Percentiles rank a stretch among this genome's conserved stretches.
phyloP scores from a whole-genome alignment of 257 asterid species.

The Plectranthus barbatus region DNA sequence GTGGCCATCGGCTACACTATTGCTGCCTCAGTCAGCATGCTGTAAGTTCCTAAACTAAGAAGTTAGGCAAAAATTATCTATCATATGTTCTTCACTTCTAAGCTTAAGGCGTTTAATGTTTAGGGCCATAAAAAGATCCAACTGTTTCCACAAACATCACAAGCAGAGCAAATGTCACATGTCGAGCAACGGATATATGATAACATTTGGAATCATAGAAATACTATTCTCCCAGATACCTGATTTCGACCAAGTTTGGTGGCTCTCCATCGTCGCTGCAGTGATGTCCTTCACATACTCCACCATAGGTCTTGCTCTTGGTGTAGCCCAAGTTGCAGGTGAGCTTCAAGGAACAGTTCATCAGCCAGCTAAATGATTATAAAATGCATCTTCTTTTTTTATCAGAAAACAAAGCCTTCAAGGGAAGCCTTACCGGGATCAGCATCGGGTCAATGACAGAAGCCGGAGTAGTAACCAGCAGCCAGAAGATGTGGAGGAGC shows the following conservation, averaged over 20 bases:
- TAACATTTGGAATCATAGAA: constrained; percentile 34
- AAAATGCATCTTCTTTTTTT: neutral
- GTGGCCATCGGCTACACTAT: constrained; percentile 56
- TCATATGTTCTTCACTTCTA: neutral
- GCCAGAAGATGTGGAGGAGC: constrained; percentile 39
- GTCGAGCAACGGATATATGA: constrained; percentile 43
- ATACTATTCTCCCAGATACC: constrained; percentile 46
- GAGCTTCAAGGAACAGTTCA: neutral
- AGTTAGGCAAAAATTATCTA: neutral
- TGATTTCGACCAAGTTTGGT: constrained; percentile 42
- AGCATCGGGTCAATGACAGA: constrained; percentile 27
- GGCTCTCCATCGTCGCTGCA: constrained; percentile 48
- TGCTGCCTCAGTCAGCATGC: constrained; percentile 49
- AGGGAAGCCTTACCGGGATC: constrained; percentile 42
- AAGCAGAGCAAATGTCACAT: constrained; percentile 22
- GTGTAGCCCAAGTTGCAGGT: constrained; percentile 37
- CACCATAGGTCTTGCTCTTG: constrained; percentile 33
- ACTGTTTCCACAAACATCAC: constrained; percentile 33
- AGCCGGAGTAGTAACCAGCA: constrained; percentile 27
- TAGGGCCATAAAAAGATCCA: constrained; percentile 43
- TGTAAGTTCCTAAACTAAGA: constrained; percentile 24
- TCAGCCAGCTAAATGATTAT: no score
- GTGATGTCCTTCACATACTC: constrained; percentile 51
- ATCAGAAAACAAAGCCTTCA: constrained; percentile 26
- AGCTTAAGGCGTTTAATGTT: neutral